phyloP scores from a whole-genome alignment of 345 rosid genomes.

The Salix koriyanagi region DNA sequence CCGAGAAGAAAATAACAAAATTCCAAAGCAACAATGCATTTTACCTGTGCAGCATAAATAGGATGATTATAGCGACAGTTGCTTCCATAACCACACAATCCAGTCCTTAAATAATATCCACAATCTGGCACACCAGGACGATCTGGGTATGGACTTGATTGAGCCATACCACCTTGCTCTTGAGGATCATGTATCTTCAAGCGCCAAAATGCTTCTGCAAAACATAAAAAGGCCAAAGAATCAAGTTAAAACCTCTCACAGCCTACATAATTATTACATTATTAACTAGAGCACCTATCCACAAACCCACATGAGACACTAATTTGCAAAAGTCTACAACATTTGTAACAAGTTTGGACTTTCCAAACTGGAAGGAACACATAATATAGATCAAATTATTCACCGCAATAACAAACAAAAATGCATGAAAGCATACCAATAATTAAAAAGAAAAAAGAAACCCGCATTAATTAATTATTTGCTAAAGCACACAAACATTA shows the following conservation, averaged over 20 bases:
- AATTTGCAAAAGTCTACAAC: not conserved
- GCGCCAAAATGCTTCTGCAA: slow-evolving; percentile 46
- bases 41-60: slow-evolving; percentile 47
- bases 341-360: slow-evolving; percentile 1
- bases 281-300: not conserved
- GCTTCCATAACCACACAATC: slow-evolving; percentile 65
- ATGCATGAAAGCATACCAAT: not conserved
- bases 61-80: slow-evolving; percentile 75
- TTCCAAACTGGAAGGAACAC: not conserved
- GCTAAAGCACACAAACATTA: not conserved
- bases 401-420: not conserved
- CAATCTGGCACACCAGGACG: slow-evolving; percentile 81
- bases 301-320: slow-evolving; percentile 5
- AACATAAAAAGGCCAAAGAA: slow-evolving; percentile 1
- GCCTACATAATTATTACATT: not conserved
- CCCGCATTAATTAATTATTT: not conserved
- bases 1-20: not conserved
- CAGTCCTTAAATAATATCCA: slow-evolving; percentile 57
- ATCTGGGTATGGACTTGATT: slow-evolving; percentile 53
- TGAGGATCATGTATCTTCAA: slow-evolving; percentile 53
- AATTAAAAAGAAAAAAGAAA: not conserved
- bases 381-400: not conserved
- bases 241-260: not conserved
- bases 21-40: not conserved
- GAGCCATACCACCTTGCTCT: slow-evolving; percentile 34